phyloP scores from a whole-genome alignment of 169 alveolate genomes.

The Plasmodium cynomolgi region DNA sequence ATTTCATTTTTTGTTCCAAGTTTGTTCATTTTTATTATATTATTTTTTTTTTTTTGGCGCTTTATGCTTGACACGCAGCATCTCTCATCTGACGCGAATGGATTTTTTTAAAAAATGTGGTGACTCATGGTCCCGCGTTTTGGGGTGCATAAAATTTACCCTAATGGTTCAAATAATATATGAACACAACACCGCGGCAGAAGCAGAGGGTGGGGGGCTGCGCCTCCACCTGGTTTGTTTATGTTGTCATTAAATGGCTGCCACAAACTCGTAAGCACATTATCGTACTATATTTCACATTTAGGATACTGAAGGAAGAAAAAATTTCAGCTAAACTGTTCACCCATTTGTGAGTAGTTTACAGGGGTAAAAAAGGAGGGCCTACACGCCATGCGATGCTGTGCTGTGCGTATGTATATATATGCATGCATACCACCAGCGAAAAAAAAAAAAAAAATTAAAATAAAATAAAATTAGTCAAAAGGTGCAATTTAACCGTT shows the following conservation, averaged over 20 bases:
- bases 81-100: not conserved
- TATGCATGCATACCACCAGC: not conserved
- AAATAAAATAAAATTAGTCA: not conserved
- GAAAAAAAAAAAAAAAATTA: not conserved
- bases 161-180: not conserved
- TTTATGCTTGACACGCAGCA: not conserved
- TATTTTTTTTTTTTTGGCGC: not conserved
- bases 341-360: not conserved
- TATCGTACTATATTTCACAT: not conserved
- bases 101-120: not conserved
- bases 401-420: not conserved
- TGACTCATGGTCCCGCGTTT: not conserved
- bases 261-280: not conserved
- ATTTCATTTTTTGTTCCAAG: not conserved
- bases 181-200: not conserved
- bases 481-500: not conserved
- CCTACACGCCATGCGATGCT: not conserved
- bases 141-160: not conserved
- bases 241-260: not conserved
- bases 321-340: not conserved
- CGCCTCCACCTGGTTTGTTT: not conserved
- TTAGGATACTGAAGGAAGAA: not conserved
- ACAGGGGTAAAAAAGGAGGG: not conserved
- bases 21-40: not conserved
- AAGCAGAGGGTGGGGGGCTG: not conserved